phyloP scores from a whole-genome alignment of 2,329 filamentous ascomycete genomes.

The Aspergillus alliaceus region DNA sequence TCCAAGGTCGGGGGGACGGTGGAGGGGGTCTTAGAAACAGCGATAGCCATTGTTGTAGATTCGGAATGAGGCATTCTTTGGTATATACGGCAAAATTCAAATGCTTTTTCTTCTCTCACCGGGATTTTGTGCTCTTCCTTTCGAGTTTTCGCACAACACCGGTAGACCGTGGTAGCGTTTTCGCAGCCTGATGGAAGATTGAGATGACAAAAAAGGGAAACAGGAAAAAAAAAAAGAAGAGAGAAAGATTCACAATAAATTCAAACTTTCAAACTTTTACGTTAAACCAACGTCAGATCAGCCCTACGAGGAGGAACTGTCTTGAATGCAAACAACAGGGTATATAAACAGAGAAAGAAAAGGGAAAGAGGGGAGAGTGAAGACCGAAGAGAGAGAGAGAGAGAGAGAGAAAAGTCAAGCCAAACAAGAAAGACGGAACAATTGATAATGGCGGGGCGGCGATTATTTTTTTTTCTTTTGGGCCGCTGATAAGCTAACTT shows the following conservation, averaged over 20 bases:
- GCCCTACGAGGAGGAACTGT: neutral
- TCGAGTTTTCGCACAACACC: neutral
- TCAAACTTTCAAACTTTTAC: constrained; percentile 6
- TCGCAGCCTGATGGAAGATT: neutral
- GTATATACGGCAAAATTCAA: neutral
- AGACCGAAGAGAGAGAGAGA: constrained; percentile 6
- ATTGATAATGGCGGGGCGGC: constrained; percentile 7
- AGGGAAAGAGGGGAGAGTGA: constrained; percentile 4
- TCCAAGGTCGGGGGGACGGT: constrained; percentile 60
- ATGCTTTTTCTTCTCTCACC: neutral
- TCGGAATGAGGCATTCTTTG: constrained; percentile 50
- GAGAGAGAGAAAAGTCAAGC: constrained; percentile 6
- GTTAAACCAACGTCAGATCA: neutral
- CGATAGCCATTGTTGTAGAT: constrained; percentile 44
- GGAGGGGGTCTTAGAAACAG: constrained; percentile 49
- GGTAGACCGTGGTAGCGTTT: neutral
- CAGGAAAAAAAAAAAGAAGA: constrained; percentile 3
- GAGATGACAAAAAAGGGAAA: constrained; percentile 1
- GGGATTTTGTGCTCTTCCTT: neutral
- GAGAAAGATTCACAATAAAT: constrained; percentile 1
- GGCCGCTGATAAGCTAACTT: neutral
- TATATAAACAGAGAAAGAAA: neutral
- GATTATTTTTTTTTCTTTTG: constrained; percentile 8
- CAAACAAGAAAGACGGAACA: neutral
- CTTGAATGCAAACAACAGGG: constrained; percentile 5